Percentiles rank a stretch among this genome's conserved stretches.
Evolutionary conservation across 495 filamentous ascomycete genomes (phyloP).

Genomic region (Penicillium parvum): DNA sequence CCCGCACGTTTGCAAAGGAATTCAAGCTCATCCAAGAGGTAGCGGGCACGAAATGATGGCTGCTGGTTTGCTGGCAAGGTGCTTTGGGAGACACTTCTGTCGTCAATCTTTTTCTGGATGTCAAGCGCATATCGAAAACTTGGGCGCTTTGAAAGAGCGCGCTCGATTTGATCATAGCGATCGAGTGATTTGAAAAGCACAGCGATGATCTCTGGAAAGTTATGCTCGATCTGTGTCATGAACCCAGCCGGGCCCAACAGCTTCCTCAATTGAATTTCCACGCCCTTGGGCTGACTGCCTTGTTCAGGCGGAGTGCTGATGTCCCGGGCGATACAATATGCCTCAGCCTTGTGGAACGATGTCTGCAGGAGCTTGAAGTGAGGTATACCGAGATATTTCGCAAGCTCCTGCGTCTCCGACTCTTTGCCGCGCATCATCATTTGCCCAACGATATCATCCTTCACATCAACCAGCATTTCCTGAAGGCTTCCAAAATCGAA

Average conservation of each 20-base stretch:
- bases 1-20: slow-evolving; percentile 68
- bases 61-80: slow-evolving; percentile 71
- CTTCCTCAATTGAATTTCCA: slow-evolving; percentile 65
- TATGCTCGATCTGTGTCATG: slow-evolving; percentile 51
- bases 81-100: slow-evolving; percentile 54
- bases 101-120: slow-evolving; percentile 62
- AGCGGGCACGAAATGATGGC: slow-evolving; percentile 76
- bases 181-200: slow-evolving; percentile 65
- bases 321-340: slow-evolving; percentile 80
- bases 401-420: slow-evolving; percentile 54
- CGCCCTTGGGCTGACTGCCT: slow-evolving; percentile 48
- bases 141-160: slow-evolving; percentile 61
- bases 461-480: slow-evolving; percentile 66
- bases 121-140: slow-evolving; percentile 54
- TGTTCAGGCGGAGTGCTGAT: slow-evolving; percentile 56
- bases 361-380: slow-evolving; percentile 53
- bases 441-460: slow-evolving; percentile 76
- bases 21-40: slow-evolving; percentile 66
- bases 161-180: slow-evolving; percentile 72
- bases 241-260: slow-evolving; percentile 64
- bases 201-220: slow-evolving; percentile 74
- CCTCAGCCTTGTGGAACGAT: slow-evolving; percentile 76
- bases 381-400: slow-evolving; percentile 49
- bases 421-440: slow-evolving; percentile 78
- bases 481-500: slow-evolving; percentile 70